Base-by-base conservation (phyloP, 2,329 filamentous ascomycete species). In the Botryosphaeria dothidea region DNA sequence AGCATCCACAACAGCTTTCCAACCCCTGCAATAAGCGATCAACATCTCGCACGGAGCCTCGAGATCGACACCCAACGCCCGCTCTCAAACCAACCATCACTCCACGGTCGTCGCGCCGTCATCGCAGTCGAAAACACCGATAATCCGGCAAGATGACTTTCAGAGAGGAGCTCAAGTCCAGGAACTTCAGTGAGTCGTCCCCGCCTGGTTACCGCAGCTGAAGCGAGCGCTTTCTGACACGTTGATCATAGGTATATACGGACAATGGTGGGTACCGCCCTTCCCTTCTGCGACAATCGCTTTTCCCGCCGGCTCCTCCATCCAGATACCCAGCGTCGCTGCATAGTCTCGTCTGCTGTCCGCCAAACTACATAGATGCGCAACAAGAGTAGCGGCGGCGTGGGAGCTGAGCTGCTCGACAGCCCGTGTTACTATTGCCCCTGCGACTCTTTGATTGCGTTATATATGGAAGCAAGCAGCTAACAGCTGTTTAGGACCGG, bases 101-200 rank as follows among this genome's bases (percentile, higher is more conserved):
- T 60, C 56, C 56, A 60, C 56, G 19, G 56, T 60, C 41, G 25
- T 46, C 56, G 25, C 56, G 38, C 56, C 56, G 38, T n/a, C 56
- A 46, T 60, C 56, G n/a, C 56, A 46, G 5, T 46, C 27, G n/a
- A 27, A 60, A 6, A 23, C 27, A 27, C 52, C 49, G 29, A 21
- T 48, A 64, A 38, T 38, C 62, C 46, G 49, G 43, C 31, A 65
- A 1, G 27, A 65, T 65, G 63, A 65, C 63, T 19, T 65, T 65
- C 63, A 60, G 34, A 31, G 63, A 65, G 54, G 87, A 89, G 77
- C 84, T 89, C 74, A 85, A 80, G 73, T 86, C 85, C 73, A 80
- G 87, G 75, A 89, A 89, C 79, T 89, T 89, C 81, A 88, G 86
- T 88, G 79, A 78, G 86, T 75, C 58, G 17, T 38, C 15, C 15